Evolutionary conservation across 2,329 filamentous ascomycete genomes (phyloP).

Genomic region (Ciborinia camelliae): DNA sequence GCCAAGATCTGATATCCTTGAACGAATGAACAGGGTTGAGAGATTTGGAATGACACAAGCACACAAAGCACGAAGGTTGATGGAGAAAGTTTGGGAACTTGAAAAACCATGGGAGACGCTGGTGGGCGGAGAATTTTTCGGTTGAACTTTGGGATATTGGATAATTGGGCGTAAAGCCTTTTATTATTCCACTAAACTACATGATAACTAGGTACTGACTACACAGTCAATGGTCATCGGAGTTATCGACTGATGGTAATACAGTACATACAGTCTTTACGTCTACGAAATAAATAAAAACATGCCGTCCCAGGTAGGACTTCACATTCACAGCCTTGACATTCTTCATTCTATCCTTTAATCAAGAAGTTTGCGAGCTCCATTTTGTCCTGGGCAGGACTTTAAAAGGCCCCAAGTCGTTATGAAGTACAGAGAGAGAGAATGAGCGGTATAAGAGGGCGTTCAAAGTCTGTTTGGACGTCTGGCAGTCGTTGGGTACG

Average conservation of each 20-base stretch:
- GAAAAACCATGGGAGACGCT: slow-evolving; percentile 66
- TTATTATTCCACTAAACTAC: background rate
- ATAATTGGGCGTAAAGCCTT: background rate
- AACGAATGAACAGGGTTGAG: slow-evolving; percentile 65
- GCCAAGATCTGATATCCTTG: slow-evolving; percentile 59
- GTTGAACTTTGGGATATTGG: slow-evolving; percentile 21
- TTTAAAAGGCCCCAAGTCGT: slow-evolving; percentile 38
- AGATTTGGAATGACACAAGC: slow-evolving; percentile 74
- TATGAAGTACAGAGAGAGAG: background rate
- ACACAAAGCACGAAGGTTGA: slow-evolving; percentile 57
- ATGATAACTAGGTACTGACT: too few species aligned
- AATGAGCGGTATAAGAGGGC: slow-evolving; percentile 21
- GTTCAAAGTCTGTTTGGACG: slow-evolving; percentile 20
- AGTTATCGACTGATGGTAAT: too few species aligned
- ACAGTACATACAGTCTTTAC: background rate
- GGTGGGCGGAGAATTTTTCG: slow-evolving; percentile 39
- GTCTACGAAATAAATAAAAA: background rate
- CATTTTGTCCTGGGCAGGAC: slow-evolving; percentile 43
- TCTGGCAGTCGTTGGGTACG: too few species aligned
- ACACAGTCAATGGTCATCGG: background rate
- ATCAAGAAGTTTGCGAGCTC: background rate
- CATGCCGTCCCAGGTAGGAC: too few species aligned
- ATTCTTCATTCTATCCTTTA: too few species aligned
- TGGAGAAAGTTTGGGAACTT: slow-evolving; percentile 69
- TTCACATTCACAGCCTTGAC: too few species aligned